Conservation (phyloP, 2,329 filamentous ascomycete species). For the Claviceps fusiformis region DNA sequence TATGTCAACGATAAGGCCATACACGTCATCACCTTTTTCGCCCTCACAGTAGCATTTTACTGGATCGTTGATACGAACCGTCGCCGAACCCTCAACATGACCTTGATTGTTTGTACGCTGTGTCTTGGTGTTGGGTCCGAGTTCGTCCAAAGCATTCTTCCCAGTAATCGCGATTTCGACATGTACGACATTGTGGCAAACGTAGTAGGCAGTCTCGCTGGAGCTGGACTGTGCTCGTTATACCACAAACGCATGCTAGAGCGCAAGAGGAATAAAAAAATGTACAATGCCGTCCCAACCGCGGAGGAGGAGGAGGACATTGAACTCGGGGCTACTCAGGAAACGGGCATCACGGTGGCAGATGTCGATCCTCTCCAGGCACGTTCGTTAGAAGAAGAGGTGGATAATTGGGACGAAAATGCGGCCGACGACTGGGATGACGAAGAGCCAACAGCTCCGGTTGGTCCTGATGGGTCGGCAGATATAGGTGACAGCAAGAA, state of each 20-base stretch:
- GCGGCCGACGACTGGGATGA: constrained; percentile 44
- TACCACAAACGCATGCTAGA: constrained; percentile 96
- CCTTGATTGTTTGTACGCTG: constrained; percentile 65
- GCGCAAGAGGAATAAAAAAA: constrained; percentile 59
- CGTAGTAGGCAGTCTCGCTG: constrained; percentile 60
- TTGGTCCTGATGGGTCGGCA: constrained; percentile 9
- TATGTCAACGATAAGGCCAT: constrained; percentile 79
- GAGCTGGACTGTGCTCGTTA: constrained; percentile 65
- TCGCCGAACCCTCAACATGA: constrained; percentile 72
- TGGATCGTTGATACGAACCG: constrained; percentile 91
- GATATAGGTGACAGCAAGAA: constrained; percentile 21
- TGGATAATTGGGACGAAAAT: constrained; percentile 93
- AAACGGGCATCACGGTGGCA: constrained; percentile 44
- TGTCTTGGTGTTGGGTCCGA: constrained; percentile 60
- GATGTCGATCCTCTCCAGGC: constrained; percentile 13
- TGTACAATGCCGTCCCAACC: constrained; percentile 56
- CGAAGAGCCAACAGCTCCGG: constrained; percentile 18
- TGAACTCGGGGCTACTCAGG: constrained; percentile 63
- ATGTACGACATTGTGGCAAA: constrained; percentile 81
- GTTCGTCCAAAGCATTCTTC: constrained; percentile 61
- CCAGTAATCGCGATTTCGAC: constrained; percentile 60
- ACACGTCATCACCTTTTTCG: constrained; percentile 79
- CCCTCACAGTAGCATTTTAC: constrained; percentile 81
- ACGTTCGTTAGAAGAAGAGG: constrained; percentile 56
- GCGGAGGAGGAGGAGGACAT: constrained; percentile 50